These are phyloP conservation scores for Hygrophoropsis aurantiaca DNA, from an alignment of 768 basidiomycete genomes.

Conservation along the genomic window DNA sequence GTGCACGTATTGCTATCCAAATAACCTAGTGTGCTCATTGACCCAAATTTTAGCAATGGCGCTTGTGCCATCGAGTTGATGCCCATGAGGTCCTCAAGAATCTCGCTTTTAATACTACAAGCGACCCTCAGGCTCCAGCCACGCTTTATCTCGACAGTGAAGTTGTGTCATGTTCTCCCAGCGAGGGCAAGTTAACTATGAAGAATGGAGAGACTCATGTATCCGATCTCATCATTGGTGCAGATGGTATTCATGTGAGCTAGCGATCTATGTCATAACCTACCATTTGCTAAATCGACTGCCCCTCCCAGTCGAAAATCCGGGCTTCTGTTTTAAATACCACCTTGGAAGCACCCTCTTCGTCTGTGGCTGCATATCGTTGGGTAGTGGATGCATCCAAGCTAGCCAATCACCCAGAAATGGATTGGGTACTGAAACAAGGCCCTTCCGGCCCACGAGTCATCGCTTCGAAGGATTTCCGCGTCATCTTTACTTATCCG, in stretches of 20 bases:
- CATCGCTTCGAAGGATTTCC: no score
- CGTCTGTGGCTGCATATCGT: slow-evolving; percentile 4
- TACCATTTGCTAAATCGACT: not conserved
- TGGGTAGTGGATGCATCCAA: slow-evolving; percentile 10
- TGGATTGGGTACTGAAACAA: slow-evolving; percentile 5
- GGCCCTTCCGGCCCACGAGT: no score
- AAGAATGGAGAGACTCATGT: slow-evolving; percentile 22
- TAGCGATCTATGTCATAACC: not conserved
- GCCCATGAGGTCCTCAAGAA: slow-evolving; percentile 10
- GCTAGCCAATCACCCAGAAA: not conserved
- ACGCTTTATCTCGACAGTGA: not conserved
- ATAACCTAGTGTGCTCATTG: not conserved
- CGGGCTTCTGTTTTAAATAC: slow-evolving; percentile 6
- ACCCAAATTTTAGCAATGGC: slow-evolving; percentile 2
- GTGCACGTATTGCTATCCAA: no score
- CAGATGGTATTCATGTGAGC: slow-evolving; percentile 32
- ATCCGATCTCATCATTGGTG: slow-evolving; percentile 32
- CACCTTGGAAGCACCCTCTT: slow-evolving; percentile 1
- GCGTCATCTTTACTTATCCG: no score
- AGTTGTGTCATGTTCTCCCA: no score
- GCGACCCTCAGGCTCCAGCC: not conserved
- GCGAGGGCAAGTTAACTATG: slow-evolving; percentile 23
- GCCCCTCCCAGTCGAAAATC: slow-evolving; percentile 2
- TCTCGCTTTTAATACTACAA: slow-evolving; percentile 4
- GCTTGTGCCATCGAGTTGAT: slow-evolving; percentile 11